phyloP scores from a whole-genome alignment of 1,139 yeast species.

The Debaryomyces coudertii region DNA sequence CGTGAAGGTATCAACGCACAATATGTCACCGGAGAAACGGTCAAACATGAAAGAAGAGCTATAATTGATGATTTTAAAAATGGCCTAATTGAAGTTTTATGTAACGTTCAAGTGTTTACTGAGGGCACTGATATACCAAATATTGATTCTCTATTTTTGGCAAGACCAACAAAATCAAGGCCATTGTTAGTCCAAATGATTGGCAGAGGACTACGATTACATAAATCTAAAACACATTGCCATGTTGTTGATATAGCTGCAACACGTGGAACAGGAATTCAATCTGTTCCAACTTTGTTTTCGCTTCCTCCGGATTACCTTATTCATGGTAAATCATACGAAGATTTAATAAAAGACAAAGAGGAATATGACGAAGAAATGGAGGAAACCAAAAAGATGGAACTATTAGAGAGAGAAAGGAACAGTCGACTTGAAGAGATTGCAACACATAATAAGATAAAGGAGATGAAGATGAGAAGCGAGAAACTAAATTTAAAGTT shows the following conservation, averaged over 20 bases:
- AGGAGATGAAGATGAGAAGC: conserved; percentile 18
- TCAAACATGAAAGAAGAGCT: conserved; percentile 50
- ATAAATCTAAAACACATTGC: conserved; percentile 64
- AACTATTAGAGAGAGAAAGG: conserved; percentile 21
- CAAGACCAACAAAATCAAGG: conserved; percentile 80
- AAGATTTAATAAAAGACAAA: conserved; percentile 31
- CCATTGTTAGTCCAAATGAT: conserved; percentile 82
- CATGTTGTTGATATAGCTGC: conserved; percentile 80
- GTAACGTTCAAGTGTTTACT: conserved; percentile 89
- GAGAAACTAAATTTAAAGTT: conserved; percentile 24
- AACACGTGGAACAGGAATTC: conserved; percentile 58
- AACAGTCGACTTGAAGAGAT: conserved; percentile 21
- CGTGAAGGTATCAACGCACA: conserved; percentile 69
- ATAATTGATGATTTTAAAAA: conserved; percentile 60
- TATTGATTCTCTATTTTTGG: conserved; percentile 77
- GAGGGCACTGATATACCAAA: conserved; percentile 97
- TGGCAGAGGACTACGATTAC: conserved; percentile 81
- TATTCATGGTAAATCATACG: conserved; percentile 35
- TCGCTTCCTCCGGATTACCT: conserved; percentile 40
- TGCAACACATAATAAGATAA: conserved; percentile 17
- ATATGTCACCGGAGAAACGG: conserved; percentile 72
- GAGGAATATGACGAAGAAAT: conserved; percentile 18
- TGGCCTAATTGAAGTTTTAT: conserved; percentile 69
- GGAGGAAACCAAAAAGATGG: conserved; percentile 19
- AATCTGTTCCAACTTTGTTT: conserved; percentile 62